Evolutionary conservation across 129 eudicot species (phyloP), one percentile per base, ranked within the genome.

Genomic region (Artemisia tridentata): DNA sequence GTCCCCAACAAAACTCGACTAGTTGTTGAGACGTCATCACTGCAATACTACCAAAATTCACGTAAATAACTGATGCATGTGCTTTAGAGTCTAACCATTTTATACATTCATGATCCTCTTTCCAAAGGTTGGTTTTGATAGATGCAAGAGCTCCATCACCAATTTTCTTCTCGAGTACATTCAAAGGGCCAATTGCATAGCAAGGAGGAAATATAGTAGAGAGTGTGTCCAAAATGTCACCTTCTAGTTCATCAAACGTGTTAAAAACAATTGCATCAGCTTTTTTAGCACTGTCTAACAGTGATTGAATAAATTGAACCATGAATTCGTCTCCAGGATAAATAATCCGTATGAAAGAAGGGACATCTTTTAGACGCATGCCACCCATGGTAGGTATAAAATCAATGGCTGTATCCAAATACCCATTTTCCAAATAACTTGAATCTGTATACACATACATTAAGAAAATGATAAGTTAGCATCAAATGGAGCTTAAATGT

Each of bases 381-480:
- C 73, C 80, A 0, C 54, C 5, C 85, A 81, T 81, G 11, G 72
- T 61, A 7, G 79, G 81, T 3, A 81, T 62, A 60, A 63, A 43
- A 15, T 81, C 81, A 15, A 72, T 16, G 4, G 14, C 46, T 7
- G 47, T 81, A 59, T 81, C 81, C 17, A 81, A 61, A 27, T 70
- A 75, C 41, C 85, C 85, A 45, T 81, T 72, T 58, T 23, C 31
- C 45, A 72, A 27, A 71, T 19, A 67, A 68, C 80, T 80, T 14
- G 60, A 29, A 71, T 89, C 96, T 89, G 83, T n/a, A n/a, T n/a
- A n/a, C n/a, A n/a, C n/a, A n/a, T 34, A 34, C 60, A 52, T 17
- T 54, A 14, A 15, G 5, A 25, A 62, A 48, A 6, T 0, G 16
- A 47, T 10, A 17, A 16, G 67, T 75, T 65, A 2, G 80, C 88